phyloP scores from a whole-genome alignment of 2,329 filamentous ascomycete species.

The Cladosporium austrohemisphaericum region DNA sequence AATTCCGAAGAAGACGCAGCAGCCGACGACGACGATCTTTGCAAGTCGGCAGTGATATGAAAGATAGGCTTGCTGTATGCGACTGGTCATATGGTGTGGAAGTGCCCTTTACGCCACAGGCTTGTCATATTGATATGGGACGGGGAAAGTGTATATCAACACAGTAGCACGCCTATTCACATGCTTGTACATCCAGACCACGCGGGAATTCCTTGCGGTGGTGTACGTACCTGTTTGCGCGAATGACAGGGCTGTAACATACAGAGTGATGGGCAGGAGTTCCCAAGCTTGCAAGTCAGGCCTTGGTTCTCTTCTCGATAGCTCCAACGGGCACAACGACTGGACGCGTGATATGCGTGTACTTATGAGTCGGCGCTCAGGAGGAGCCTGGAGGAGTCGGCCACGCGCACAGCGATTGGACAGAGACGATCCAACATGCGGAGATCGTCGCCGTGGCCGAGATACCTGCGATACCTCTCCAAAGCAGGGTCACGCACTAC shows the following conservation, averaged over 20 bases:
- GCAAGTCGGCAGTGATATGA: background rate
- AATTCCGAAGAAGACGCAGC: slow-evolving; percentile 5
- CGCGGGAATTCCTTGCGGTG: background rate
- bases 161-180: background rate
- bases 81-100: background rate
- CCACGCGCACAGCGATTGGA: too few species aligned
- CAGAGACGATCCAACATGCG: too few species aligned
- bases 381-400: slow-evolving; percentile 2
- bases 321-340: slow-evolving; percentile 5
- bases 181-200: background rate
- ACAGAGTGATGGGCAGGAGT: background rate
- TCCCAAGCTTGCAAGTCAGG: background rate
- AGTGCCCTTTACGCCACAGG: slow-evolving; percentile 2
- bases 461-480: too few species aligned
- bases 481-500: too few species aligned
- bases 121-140: slow-evolving; percentile 3
- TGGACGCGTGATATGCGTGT: slow-evolving; percentile 11
- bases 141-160: background rate
- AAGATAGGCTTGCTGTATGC: too few species aligned
- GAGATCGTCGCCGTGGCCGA: too few species aligned
- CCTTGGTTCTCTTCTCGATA: background rate
- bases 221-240: too few species aligned
- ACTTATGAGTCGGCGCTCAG: slow-evolving; percentile 7
- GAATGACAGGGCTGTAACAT: slow-evolving; percentile 1
- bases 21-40: background rate